Percentiles rank a stretch among this genome's conserved stretches.
Evolutionary conservation across 2,329 filamentous ascomycete species (phyloP).

Genomic region (Stachybotrys elegans): DNA sequence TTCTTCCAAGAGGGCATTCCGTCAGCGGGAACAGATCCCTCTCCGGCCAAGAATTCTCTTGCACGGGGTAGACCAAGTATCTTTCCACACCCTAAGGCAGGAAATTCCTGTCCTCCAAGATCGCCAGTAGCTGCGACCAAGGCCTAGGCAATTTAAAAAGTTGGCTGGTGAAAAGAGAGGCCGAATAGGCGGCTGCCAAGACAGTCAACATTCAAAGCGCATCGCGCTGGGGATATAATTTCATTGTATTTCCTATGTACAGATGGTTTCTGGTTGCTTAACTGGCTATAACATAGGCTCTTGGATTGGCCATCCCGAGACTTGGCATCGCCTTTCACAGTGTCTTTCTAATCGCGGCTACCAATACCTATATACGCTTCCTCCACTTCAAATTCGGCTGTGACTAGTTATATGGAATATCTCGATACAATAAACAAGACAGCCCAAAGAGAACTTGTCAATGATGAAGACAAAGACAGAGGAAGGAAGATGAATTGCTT

Average conservation of each 20-base stretch:
- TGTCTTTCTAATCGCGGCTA: too few species aligned
- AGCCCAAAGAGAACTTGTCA: too few species aligned
- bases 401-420: too few species aligned
- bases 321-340: not conserved
- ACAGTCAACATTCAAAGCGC: too few species aligned
- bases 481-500: too few species aligned
- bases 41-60: slow-evolving; percentile 3
- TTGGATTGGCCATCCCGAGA: not conserved
- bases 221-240: too few species aligned
- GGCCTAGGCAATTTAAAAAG: not conserved
- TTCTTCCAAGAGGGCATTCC: slow-evolving; percentile 2
- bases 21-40: slow-evolving; percentile 2
- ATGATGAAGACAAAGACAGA: too few species aligned
- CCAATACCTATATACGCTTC: too few species aligned
- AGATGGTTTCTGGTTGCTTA: not conserved
- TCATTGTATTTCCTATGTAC: not conserved
- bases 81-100: slow-evolving; percentile 4
- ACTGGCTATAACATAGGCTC: not conserved
- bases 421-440: too few species aligned
- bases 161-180: not conserved
- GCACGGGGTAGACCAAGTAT: slow-evolving; percentile 3
- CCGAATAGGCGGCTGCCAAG: not conserved
- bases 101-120: slow-evolving; percentile 1
- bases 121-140: slow-evolving; percentile 5
- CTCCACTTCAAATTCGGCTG: too few species aligned